phyloP scores from a whole-genome alignment of 2,329 filamentous ascomycete species.

The Escovopsis sp. region DNA sequence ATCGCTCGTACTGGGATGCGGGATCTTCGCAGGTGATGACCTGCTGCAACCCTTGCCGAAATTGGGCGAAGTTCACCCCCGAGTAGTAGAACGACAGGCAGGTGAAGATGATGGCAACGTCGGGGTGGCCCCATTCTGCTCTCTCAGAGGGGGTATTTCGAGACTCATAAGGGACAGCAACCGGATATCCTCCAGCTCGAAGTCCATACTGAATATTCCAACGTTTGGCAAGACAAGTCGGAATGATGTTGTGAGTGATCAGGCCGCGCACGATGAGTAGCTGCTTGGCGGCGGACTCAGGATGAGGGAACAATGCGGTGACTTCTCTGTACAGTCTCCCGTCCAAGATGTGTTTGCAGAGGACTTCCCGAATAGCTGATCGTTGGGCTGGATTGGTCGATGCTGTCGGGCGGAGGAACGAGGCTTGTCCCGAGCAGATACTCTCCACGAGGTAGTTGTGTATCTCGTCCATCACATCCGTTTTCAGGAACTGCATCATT shows the following conservation, averaged over 20 bases:
- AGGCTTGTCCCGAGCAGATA: slow-evolving; percentile 18
- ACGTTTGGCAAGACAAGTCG: slow-evolving; percentile 44
- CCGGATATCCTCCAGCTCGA: slow-evolving; percentile 36
- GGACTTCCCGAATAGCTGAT: slow-evolving; percentile 4
- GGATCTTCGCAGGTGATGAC: slow-evolving; percentile 40
- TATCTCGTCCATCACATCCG: slow-evolving; percentile 30
- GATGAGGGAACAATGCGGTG: neutral
- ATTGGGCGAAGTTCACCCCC: slow-evolving; percentile 35
- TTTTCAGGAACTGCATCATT: slow-evolving; percentile 38
- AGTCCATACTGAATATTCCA: slow-evolving; percentile 55
- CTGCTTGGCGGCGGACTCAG: neutral
- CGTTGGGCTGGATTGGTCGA: slow-evolving; percentile 3
- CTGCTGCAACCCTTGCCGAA: slow-evolving; percentile 32
- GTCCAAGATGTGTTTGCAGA: neutral
- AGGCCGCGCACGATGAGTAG: slow-evolving; percentile 2
- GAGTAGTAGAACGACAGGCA: slow-evolving; percentile 53
- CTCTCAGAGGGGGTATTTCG: slow-evolving; percentile 42
- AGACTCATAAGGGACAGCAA: slow-evolving; percentile 36
- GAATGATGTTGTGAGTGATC: slow-evolving; percentile 28
- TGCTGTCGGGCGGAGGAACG: neutral
- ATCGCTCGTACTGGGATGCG: slow-evolving; percentile 37
- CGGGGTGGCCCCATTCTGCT: slow-evolving; percentile 53
- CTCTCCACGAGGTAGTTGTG: slow-evolving; percentile 24
- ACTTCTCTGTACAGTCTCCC: neutral
- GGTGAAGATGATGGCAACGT: slow-evolving; percentile 51